Evolutionary conservation across 768 basidiomycete species (phyloP), one percentile per base, ranked within the genome.

Genomic region (Suillus tomentosus): DNA sequence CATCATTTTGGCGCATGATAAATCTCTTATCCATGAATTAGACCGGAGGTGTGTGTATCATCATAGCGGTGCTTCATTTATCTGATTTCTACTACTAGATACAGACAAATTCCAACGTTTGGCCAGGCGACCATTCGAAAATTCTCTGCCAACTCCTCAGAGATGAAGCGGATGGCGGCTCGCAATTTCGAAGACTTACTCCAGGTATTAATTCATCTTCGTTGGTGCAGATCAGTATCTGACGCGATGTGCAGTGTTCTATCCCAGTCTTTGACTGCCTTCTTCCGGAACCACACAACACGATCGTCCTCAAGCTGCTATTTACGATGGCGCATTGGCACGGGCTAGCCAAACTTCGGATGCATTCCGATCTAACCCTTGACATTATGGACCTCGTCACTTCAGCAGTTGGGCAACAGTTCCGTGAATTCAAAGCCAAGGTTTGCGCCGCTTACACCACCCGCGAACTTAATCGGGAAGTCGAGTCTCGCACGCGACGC

Each of bases 181-280:
- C 68, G 70, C 68, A 70, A 71, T 69, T 79, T 70, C 63, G 75
- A 79, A 54, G 79, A 79, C 57, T 65, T 79, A 7, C 63, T 79
- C 0, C 79, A 79, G 68, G 61, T 42, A 31, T 15, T 19, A n/a
- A 11, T 5, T n/a, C 11, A 24, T 27, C 27, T 27, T 11, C 4
- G 7, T 14, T 13, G 22, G 3, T 22, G 11, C 11, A 22, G 15
- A 7, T 5, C 10, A 24, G n/a, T 17, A 7, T 5, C 47, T 48
- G 11, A 48, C 13, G 10, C 9, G 1, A 42, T 8, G 4, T 31
- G 3, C 37, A 76, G 75, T 76, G 74, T 45, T 45, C 67, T 0
- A 75, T 79, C 0, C 79, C 79, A 3, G 67, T 62, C 5, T 70
- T 80, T 24, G 72, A 73, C 7, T 70, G 75, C 8, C 72, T 78